phyloP scores from a whole-genome alignment of 768 basidiomycete genomes.

The Naganishia vishniacii region DNA sequence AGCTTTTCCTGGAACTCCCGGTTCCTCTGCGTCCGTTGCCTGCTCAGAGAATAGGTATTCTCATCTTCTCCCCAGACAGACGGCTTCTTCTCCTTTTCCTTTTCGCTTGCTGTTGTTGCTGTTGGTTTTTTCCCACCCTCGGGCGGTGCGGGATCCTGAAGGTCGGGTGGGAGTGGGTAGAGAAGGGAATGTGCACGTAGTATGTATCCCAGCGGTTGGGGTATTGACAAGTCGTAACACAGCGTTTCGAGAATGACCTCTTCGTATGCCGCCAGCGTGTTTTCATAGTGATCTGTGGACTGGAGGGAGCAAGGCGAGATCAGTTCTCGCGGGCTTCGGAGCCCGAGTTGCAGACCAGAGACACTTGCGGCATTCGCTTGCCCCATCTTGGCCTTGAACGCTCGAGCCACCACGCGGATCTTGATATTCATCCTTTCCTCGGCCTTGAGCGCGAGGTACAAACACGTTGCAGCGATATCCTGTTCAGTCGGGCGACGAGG shows the following conservation, averaged over 20 bases:
- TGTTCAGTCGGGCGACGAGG: neutral
- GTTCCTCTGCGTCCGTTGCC: neutral
- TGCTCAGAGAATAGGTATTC: neutral
- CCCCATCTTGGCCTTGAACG: neutral
- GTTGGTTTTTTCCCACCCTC: neutral
- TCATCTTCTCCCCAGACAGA: conserved; percentile 16
- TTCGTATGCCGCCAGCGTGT: conserved; percentile 21
- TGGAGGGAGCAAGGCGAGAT: neutral
- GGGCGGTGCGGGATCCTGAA: neutral
- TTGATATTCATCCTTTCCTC: conserved; percentile 23
- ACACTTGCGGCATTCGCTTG: conserved; percentile 2
- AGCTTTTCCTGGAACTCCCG: neutral
- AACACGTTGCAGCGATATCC: conserved; percentile 21
- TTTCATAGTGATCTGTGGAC: conserved; percentile 7
- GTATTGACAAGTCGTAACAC: conserved; percentile 21
- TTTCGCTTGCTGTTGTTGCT: neutral
- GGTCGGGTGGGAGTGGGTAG: neutral
- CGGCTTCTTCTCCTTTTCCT: neutral
- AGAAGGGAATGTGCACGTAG: neutral
- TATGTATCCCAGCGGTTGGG: conserved; percentile 19
- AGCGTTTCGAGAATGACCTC: conserved; percentile 23
- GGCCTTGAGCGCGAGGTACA: conserved; percentile 21
- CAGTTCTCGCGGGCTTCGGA: neutral
- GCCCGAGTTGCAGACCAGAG: too few relatives aligned
- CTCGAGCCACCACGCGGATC: conserved; percentile 13